These are phyloP conservation scores for Neopestalotiopsis clavispora DNA, from an alignment of 2,329 filamentous ascomycete species.

Conservation along the genomic window DNA sequence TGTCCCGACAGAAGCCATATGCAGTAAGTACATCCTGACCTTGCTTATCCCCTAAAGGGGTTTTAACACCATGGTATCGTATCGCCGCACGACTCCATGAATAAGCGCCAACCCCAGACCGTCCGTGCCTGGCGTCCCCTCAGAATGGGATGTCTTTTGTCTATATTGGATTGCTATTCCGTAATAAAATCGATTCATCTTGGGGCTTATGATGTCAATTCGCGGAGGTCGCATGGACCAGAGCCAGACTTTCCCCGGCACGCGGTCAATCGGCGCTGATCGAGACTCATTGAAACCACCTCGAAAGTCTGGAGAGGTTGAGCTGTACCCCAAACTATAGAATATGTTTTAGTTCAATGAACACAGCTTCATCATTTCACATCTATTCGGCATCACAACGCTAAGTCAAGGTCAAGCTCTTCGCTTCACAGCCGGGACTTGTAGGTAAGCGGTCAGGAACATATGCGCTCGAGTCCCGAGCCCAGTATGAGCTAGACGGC, in stretches of 20 bases:
- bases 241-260: background rate
- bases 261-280: background rate
- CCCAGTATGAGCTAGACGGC: background rate
- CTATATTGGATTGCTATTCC: background rate
- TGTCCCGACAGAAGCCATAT: background rate
- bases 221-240: background rate
- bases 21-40: background rate
- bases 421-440: too few relatives aligned
- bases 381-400: too few relatives aligned
- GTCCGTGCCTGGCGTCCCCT: background rate
- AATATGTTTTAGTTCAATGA: too few relatives aligned
- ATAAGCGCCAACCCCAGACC: constrained; percentile 1
- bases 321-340: too few relatives aligned
- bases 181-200: background rate
- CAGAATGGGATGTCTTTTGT: background rate
- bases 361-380: too few relatives aligned
- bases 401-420: too few relatives aligned
- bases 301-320: too few relatives aligned
- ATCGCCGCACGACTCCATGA: background rate
- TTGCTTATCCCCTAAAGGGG: constrained; percentile 1
- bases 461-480: background rate
- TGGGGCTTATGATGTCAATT: background rate
- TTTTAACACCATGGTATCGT: background rate
- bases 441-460: background rate
- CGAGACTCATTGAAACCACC: too few relatives aligned